Base-by-base conservation (phyloP, 441 rosid species). In the Jatropha podagrica region DNA sequence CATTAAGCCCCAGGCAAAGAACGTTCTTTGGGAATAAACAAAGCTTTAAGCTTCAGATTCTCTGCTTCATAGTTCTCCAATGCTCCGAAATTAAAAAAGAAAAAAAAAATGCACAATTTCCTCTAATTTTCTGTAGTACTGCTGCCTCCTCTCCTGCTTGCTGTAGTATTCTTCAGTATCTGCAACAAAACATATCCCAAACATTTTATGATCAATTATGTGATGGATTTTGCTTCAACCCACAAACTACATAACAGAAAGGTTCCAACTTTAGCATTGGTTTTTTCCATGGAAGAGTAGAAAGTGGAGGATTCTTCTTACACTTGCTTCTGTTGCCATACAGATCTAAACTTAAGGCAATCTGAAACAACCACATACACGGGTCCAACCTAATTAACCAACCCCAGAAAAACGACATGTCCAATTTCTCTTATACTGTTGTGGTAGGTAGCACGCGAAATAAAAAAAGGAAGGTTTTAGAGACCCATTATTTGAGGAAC, bases 81-180 rank as follows among this genome's bases (percentile, higher is more conserved):
- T 58, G 11, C 32, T n/a, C 20, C 20, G 5, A 58, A 1, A 32
- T 32, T 32, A 32, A 32, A 32, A 32, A 32, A 32, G 2, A 32
- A 32, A 32, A 32, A 32, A 32, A 32, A 44, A 44, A 44, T 1
- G 23, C 48, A 38, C 3, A 38, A 8, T 5, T 32, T n/a, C 17
- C 7, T 54, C 2, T 32, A 51, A 63, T 32, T 48, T 46, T 52
- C 17, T 27, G 91, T 74, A 79, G 83, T 79, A 80, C 86, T 73
- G 38, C 84, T 77, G 41, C 89, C 83, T 27, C 86, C 94, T 80
- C 92, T 86, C 85, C 87, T 83, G 86, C 92, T 86, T 3, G 92
- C 92, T 42, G 97, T 94, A 23, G 97, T 92, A 86, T 94, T 92
- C 93, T 94, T 92, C 83, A 93, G 73, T 79, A 93, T 92, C 97